These are phyloP conservation scores for Fusarium setosum DNA, from an alignment of 2,329 filamentous ascomycete genomes.

Conservation along the genomic window DNA sequence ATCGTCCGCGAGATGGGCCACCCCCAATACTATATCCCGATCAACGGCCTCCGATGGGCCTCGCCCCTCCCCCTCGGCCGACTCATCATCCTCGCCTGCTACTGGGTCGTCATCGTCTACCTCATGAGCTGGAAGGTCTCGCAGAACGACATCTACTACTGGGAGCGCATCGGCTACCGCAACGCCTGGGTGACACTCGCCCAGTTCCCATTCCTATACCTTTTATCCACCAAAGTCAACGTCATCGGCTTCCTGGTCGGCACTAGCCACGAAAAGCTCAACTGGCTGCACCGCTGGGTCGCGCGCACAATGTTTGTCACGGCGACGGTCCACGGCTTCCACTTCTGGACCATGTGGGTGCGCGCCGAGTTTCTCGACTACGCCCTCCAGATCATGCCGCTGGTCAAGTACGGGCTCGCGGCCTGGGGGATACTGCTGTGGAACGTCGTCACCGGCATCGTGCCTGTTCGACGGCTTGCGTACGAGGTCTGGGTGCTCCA, in stretches of 20 bases:
- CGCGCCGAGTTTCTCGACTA: constrained; percentile 67
- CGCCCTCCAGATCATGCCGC: constrained; percentile 70
- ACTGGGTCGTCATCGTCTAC: constrained; percentile 69
- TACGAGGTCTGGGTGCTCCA: constrained; percentile 79
- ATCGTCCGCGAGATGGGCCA: constrained; percentile 66
- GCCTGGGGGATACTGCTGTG: constrained; percentile 75
- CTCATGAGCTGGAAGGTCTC: constrained; percentile 65
- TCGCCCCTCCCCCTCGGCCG: constrained; percentile 70
- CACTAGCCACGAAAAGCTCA: constrained; percentile 74
- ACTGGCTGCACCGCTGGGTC: constrained; percentile 81
- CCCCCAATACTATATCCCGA: constrained; percentile 63
- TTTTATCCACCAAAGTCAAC: constrained; percentile 70
- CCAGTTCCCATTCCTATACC: constrained; percentile 72
- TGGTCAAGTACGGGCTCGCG: constrained; percentile 74
- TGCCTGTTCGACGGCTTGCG: constrained; percentile 71
- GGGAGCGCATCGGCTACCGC: constrained; percentile 74
- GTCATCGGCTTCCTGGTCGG: constrained; percentile 71
- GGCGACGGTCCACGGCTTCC: constrained; percentile 75
- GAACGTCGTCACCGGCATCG: constrained; percentile 71
- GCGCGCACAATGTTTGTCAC: constrained; percentile 76
- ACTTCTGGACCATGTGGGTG: constrained; percentile 75
- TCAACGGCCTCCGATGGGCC: constrained; percentile 62
- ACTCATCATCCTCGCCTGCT: constrained; percentile 62
- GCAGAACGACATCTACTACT: constrained; percentile 65
- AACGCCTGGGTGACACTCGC: constrained; percentile 75